Evolutionary conservation across 352 stramenopile species (phyloP).

Genomic region (Globisporangium paroecandrum): DNA sequence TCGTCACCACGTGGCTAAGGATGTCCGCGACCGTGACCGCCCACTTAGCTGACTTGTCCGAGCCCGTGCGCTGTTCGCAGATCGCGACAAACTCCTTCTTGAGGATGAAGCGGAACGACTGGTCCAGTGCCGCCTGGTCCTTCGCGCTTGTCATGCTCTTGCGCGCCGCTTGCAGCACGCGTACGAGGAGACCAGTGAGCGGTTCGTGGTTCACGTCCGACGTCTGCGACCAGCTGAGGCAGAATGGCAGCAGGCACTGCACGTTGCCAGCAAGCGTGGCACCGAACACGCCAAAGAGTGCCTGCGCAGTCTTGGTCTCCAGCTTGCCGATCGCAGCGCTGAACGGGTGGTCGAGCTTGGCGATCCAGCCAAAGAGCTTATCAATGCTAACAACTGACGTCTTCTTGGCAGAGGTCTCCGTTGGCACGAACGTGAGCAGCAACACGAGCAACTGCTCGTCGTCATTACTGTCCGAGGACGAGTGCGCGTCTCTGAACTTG

Average conservation of each 20-base stretch:
- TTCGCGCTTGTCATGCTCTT: constrained; percentile 36
- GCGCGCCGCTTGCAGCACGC: constrained; percentile 48
- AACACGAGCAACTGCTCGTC: constrained; percentile 65
- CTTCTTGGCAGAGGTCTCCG: constrained; percentile 16
- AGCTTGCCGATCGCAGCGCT: constrained; percentile 21
- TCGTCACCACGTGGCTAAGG: constrained; percentile 38
- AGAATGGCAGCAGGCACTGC: constrained; percentile 46
- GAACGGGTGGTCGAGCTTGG: constrained; percentile 54
- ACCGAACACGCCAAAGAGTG: constrained; percentile 41
- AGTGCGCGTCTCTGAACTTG: constrained; percentile 39
- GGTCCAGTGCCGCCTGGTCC: constrained; percentile 37
- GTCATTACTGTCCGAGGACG: constrained; percentile 16
- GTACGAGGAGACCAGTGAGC: constrained; percentile 59
- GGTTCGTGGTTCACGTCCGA: constrained; percentile 42
- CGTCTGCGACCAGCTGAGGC: constrained; percentile 52
- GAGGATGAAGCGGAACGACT: constrained; percentile 51
- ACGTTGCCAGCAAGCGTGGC: constrained; percentile 37
- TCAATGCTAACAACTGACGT: constrained; percentile 23
- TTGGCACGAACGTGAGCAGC: constrained; percentile 46
- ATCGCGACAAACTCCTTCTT: constrained; percentile 64
- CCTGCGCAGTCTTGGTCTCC: constrained; percentile 19
- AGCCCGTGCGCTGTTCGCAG: constrained; percentile 24
- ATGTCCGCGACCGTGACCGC: constrained; percentile 46
- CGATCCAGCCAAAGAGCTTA: constrained; percentile 41
- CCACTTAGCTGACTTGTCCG: constrained; percentile 19